phyloP scores from a whole-genome alignment of 2,329 filamentous ascomycete species.

The Fusarium agapanthi region DNA sequence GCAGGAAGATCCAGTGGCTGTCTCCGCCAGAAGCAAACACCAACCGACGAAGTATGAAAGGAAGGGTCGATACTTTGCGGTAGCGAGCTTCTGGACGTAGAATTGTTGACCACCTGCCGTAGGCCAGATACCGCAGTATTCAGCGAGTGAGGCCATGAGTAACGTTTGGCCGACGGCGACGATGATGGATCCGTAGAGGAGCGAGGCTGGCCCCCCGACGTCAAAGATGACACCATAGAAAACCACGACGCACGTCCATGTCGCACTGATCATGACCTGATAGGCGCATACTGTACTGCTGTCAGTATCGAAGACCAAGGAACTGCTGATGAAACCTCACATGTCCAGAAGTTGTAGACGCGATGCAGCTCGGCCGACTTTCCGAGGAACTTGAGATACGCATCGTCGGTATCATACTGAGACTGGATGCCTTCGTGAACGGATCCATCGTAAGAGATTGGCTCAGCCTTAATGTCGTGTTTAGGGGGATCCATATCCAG shows the following conservation, averaged over 20 bases:
- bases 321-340: neutral
- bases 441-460: neutral
- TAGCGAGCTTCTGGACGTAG: neutral
- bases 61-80: neutral
- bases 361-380: slow-evolving; percentile 8
- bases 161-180: slow-evolving; percentile 12
- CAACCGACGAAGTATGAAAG: slow-evolving; percentile 14
- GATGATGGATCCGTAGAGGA: slow-evolving; percentile 19
- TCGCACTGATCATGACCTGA: slow-evolving; percentile 21
- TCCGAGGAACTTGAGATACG: slow-evolving; percentile 4
- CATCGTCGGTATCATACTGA: neutral
- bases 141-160: slow-evolving; percentile 15
- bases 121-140: slow-evolving; percentile 14
- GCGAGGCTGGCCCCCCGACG: slow-evolving; percentile 1
- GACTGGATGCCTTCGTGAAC: neutral
- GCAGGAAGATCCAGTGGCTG: neutral
- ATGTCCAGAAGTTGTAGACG: slow-evolving; percentile 20
- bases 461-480: neutral
- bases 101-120: slow-evolving; percentile 12
- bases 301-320: neutral
- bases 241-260: slow-evolving; percentile 21
- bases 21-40: slow-evolving; percentile 8
- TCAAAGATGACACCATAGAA: slow-evolving; percentile 16
- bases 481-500: neutral
- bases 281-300: slow-evolving; percentile 8